Percentiles rank a stretch among this genome's conserved stretches.
phyloP scores from a whole-genome alignment of 495 filamentous ascomycete genomes.

The Podospora comata region DNA sequence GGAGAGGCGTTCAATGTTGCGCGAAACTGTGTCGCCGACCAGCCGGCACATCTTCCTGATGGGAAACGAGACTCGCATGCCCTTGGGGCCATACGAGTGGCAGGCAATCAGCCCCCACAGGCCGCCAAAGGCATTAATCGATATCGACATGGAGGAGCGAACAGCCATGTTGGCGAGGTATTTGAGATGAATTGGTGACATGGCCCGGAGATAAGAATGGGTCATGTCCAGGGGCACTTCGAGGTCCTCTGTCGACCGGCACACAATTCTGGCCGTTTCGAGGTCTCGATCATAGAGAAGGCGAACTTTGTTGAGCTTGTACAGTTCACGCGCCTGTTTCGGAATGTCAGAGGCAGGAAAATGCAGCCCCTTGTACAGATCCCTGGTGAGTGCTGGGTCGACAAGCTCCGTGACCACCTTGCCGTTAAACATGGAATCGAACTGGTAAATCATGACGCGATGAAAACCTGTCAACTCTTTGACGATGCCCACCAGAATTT shows the following conservation, averaged over 20 bases:
- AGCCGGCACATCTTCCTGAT: conserved; percentile 93
- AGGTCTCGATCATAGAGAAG: conserved; percentile 73
- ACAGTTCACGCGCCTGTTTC: conserved; percentile 76
- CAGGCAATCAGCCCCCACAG: conserved; percentile 90
- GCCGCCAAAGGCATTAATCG: conserved; percentile 78
- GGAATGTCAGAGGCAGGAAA: conserved; percentile 93
- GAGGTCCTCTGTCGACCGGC: conserved; percentile 70
- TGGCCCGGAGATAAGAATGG: conserved; percentile 80
- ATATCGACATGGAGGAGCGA: conserved; percentile 90
- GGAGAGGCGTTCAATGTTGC: conserved; percentile 85
- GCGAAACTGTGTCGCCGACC: conserved; percentile 79
- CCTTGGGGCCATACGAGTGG: conserved; percentile 71
- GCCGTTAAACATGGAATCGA: conserved; percentile 79
- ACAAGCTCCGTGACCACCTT: conserved; percentile 85
- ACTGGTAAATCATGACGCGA: conserved; percentile 91
- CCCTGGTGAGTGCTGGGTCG: conserved; percentile 73
- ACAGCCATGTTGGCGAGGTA: conserved; percentile 91
- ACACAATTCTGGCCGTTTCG: conserved; percentile 78
- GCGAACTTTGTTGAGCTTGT: conserved; percentile 77
- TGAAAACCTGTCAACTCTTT: conserved; percentile 92
- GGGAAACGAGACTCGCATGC: conserved; percentile 88
- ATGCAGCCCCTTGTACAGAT: conserved; percentile 84
- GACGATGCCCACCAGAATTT: conserved; percentile 71
- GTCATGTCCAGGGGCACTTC: conserved; percentile 80
- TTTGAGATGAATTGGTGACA: conserved; percentile 86